phyloP scores from a whole-genome alignment of 2,329 filamentous ascomycete species.

The Verticillium isaacii region DNA sequence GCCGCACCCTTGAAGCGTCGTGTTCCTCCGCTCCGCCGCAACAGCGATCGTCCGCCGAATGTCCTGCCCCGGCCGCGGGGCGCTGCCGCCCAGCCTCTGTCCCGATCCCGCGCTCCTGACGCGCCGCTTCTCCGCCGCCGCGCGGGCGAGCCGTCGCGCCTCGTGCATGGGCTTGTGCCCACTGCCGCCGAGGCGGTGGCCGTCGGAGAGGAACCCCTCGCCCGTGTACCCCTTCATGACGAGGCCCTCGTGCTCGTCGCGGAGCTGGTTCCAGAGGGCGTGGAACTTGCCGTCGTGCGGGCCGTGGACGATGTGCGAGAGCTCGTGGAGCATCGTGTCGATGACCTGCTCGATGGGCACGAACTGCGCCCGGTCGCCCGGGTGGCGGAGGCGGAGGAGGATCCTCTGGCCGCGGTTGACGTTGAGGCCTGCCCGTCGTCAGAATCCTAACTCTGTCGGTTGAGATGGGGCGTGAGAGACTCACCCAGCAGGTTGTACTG shows the following conservation, averaged over 20 bases:
- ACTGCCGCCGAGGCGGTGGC: slow-evolving; percentile 65
- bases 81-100: slow-evolving; percentile 64
- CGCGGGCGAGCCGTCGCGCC: slow-evolving; percentile 67
- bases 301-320: slow-evolving; percentile 81
- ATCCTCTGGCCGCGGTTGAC: slow-evolving; percentile 73
- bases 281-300: slow-evolving; percentile 82
- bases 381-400: slow-evolving; percentile 74
- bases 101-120: slow-evolving; percentile 50
- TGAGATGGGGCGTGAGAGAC: slow-evolving; percentile 8
- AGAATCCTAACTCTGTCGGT: not conserved
- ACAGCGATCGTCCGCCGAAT: slow-evolving; percentile 68
- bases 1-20: slow-evolving; percentile 68
- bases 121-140: slow-evolving; percentile 67
- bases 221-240: slow-evolving; percentile 81
- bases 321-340: slow-evolving; percentile 92
- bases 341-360: slow-evolving; percentile 73
- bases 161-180: slow-evolving; percentile 62
- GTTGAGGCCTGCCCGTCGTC: slow-evolving; percentile 57
- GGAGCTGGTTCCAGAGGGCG: slow-evolving; percentile 81
- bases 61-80: slow-evolving; percentile 51
- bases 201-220: slow-evolving; percentile 77
- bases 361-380: slow-evolving; percentile 71
- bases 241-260: slow-evolving; percentile 77
- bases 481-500: slow-evolving; percentile 68
- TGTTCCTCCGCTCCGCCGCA: slow-evolving; percentile 65